Percentiles rank a stretch among this genome's conserved stretches.
Evolutionary conservation across 106 monocot species (phyloP).

Genomic region (Posidonia australis): DNA sequence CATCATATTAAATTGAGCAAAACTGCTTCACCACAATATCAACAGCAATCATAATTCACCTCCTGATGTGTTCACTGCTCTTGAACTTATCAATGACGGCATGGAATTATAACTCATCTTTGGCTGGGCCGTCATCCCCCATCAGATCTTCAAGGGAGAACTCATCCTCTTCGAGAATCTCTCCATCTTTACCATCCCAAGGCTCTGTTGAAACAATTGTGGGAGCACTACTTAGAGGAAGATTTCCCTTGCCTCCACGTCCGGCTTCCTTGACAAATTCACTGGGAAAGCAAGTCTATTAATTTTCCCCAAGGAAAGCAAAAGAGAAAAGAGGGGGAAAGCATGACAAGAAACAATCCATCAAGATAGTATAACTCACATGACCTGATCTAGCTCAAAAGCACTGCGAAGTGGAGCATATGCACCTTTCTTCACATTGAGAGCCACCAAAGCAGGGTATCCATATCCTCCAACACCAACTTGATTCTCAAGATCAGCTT

Average conservation of each 20-base stretch:
- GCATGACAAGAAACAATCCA: background rate
- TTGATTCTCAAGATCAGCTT: conserved; percentile 81
- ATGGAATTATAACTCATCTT: conserved; percentile 52
- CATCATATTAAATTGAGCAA: background rate
- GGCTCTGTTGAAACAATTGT: conserved; percentile 48
- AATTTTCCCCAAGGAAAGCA: background rate
- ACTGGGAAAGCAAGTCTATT: conserved; percentile 25
- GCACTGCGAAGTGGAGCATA: conserved; percentile 92
- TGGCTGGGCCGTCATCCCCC: conserved; percentile 39
- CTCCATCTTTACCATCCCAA: conserved; percentile 95
- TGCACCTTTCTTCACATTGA: conserved; percentile 81
- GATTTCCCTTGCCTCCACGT: conserved; percentile 87
- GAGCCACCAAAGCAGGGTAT: conserved; percentile 90
- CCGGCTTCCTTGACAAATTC: conserved; percentile 98
- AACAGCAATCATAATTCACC: background rate
- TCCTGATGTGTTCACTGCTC: too few species aligned
- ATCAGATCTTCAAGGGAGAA: conserved; percentile 96
- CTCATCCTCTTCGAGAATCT: conserved; percentile 85
- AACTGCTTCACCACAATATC: background rate
- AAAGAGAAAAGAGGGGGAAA: background rate
- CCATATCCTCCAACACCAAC: conserved; percentile 98
- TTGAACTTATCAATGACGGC: background rate
- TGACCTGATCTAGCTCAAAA: conserved; percentile 65
- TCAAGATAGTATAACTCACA: conserved; percentile 25
- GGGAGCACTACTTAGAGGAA: conserved; percentile 46